Evolutionary conservation across 192 early-diverging fungal genomes (phyloP), one percentile per base, ranked within the genome.

Genomic region (Funneliformis geosporum): DNA sequence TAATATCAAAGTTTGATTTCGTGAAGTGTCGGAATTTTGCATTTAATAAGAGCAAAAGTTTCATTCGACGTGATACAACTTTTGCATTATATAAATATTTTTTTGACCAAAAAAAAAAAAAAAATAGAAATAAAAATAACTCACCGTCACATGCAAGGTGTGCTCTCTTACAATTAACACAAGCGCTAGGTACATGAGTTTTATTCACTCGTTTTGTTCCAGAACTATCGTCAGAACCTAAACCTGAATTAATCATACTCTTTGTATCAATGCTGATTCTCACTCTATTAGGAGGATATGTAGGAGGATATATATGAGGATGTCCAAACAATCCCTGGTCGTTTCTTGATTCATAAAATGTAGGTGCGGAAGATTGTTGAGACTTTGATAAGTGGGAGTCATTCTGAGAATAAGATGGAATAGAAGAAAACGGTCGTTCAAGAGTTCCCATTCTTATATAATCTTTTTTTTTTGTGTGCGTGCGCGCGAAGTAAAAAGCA

Each of bases 131-230:
- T 40, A 21, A 28, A 11, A 3, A 42, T 21, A 10, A 83, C 89
- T 90, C 88, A 91, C 89, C 86, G 87, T 96, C 95, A 85, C 95
- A 96, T 16, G 94, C 93, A 61, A 96, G 85, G 79, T 96, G 95
- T 5, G 94, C 93, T 75, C 91, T 89, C 78, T 95, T 95, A 85
- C 95, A 96, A 84, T 96, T 94, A 46, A 91, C 85, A 83, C 95
- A 96, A n/a, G 95, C 95, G 80, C 93, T 94, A 40, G 91, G 90
- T 14, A 96, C 95, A 75, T 96, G 94, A 61, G 90, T 85, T 77
- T 92, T 94, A 76, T 85, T 84, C 4, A 82, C 80, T 70, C 88
- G 40, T 69, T 87, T 87, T 8, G 83, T 72, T 69, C 81, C 79
- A 14, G 71, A 33, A 40, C 70, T 67, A 43, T 69, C 67, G 5